Evolutionary conservation across 2,329 filamentous ascomycete species (phyloP).

Genomic region (Trichoderma endophyticum): DNA sequence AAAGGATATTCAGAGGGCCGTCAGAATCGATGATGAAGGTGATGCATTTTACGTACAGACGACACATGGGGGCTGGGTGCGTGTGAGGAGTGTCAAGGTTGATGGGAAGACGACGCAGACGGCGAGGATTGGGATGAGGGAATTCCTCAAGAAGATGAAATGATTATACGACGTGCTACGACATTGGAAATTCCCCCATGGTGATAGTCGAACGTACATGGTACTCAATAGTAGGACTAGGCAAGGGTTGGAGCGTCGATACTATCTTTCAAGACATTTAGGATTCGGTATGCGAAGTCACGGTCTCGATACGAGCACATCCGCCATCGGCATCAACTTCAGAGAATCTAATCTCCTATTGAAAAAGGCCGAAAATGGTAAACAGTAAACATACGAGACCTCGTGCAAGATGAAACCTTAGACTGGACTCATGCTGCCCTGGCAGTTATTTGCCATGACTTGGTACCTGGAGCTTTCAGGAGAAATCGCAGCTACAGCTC

Average conservation of each 20-base stretch:
- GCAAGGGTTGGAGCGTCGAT: background rate
- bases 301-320: background rate
- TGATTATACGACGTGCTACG: background rate
- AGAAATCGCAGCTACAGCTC: background rate
- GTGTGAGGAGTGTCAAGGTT: conserved; percentile 33
- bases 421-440: background rate
- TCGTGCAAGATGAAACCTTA: background rate
- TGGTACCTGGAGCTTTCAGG: background rate
- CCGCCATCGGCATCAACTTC: background rate
- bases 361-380: background rate
- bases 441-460: background rate
- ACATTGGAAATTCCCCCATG: background rate
- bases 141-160: conserved; percentile 3
- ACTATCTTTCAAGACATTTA: background rate
- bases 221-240: background rate
- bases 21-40: conserved; percentile 19
- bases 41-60: conserved; percentile 27
- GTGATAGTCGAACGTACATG: background rate
- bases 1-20: conserved; percentile 1
- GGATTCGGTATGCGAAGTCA: background rate
- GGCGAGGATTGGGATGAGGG: conserved; percentile 26
- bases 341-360: background rate
- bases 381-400: background rate
- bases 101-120: conserved; percentile 32
- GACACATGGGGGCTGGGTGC: conserved; percentile 24